Evolutionary conservation across 2,329 filamentous ascomycete species (phyloP), one percentile per base, ranked within the genome.

Genomic region (Talaromyces pinophilus): DNA sequence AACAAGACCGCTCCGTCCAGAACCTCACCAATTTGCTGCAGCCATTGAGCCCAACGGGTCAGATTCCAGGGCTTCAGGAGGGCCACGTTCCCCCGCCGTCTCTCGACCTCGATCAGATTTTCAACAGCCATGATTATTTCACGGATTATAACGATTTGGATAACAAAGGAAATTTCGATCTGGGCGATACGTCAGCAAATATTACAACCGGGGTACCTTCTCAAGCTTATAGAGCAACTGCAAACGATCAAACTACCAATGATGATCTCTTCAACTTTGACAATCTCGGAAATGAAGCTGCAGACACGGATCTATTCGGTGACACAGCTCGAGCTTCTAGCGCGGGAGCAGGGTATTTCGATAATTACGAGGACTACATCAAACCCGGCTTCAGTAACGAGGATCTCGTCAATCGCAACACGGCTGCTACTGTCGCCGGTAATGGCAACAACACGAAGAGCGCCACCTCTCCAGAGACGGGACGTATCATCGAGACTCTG

Each of bases 41-140:
- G 6, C 93, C 93, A 0, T 83, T 96, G 13, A 93, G 90, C 72
- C 93, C 93, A 0, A 91, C 87, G 0, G 92, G 92, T 4, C 85
- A 86, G 17, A 91, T 96, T 42, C 91, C 92, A 1, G 91, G 91
- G 4, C 77, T 95, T 5, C 73, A 71, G 40, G 78, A 80, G 44
- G 76, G 75, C 15, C 77, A 72, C 42, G 75, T 84, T 1, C 78
- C 77, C 5, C 79, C 79, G 30, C 79, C 80, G 0, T 76, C 79
- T 3, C 79, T 87, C 44, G 85, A 88, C 67, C 80, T 88, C 2
- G 84, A 87, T 69, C 79, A 81, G n/a, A 86, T 88, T 67, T 83
- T 88, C 67, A 83, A 85, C 69, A 83, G 78, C 64, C 79, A 83
- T 30, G 84, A 87, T 69, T 86, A 84, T 70, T 86, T 86, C 68